These are phyloP conservation scores for Kalmanozyma brasiliensis DNA, from an alignment of 1,284 basidiomycete species.

Conservation along the genomic window DNA sequence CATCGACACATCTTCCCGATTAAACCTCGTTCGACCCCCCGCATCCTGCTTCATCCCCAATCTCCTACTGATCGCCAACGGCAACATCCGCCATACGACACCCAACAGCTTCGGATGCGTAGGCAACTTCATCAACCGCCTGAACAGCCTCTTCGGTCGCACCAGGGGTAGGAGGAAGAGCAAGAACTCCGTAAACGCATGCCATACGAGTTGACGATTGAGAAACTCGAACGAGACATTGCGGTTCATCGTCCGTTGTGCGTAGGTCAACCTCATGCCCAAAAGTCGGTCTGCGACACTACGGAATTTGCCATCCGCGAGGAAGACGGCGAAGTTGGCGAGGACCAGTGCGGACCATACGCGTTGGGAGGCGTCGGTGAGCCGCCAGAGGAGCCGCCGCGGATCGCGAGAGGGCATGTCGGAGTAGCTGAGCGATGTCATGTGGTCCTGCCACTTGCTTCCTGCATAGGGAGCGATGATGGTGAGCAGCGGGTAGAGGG, in stretches of 20 bases:
- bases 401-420: slow-evolving; percentile 71
- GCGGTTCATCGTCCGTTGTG: slow-evolving; percentile 77
- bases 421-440: slow-evolving; percentile 86
- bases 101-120: slow-evolving; percentile 59
- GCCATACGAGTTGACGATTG: slow-evolving; percentile 99
- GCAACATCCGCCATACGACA: slow-evolving; percentile 62
- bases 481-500: slow-evolving; percentile 78
- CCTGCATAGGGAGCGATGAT: slow-evolving; percentile 83
- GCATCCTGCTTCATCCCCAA: slow-evolving; percentile 50
- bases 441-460: slow-evolving; percentile 78
- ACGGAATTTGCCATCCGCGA: slow-evolving; percentile 90
- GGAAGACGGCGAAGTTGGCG: slow-evolving; percentile 82
- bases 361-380: slow-evolving; percentile 77
- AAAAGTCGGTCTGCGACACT: slow-evolving; percentile 84
- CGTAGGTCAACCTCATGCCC: slow-evolving; percentile 80
- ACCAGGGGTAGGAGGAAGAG: slow-evolving; percentile 90
- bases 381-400: slow-evolving; percentile 78
- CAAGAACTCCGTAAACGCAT: slow-evolving; percentile 96
- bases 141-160: slow-evolving; percentile 74
- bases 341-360: slow-evolving; percentile 75
- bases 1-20: slow-evolving; percentile 24
- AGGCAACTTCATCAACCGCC: slow-evolving; percentile 71
- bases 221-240: slow-evolving; percentile 98
- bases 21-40: slow-evolving; percentile 19
- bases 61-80: slow-evolving; percentile 34